Percentiles rank a stretch among this genome's conserved stretches.
Conservation (phyloP, 768 basidiomycete genomes). For the Collybia sordida region DNA sequence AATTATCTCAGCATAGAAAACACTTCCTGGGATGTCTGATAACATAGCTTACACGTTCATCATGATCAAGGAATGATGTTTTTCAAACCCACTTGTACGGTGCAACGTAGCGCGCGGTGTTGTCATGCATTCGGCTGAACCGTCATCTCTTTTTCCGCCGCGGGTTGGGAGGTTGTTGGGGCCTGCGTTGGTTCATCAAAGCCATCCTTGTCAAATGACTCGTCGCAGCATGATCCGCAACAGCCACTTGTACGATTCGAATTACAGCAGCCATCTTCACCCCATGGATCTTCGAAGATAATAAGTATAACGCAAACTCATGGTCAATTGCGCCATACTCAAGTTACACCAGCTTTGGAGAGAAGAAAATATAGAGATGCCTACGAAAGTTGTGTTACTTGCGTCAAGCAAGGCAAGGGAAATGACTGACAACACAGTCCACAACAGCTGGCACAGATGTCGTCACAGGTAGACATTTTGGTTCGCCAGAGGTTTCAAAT, state of each 20-base stretch:
- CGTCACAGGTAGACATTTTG: background rate
- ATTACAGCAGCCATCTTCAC: slow-evolving; percentile 30
- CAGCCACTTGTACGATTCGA: slow-evolving; percentile 34
- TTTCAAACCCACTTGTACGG: no score
- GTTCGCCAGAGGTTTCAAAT: background rate
- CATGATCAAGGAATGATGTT: no score
- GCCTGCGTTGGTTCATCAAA: slow-evolving; percentile 38
- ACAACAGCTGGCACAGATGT: background rate
- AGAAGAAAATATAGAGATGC: slow-evolving; percentile 4
- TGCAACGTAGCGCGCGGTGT: no score
- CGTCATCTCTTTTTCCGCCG: background rate
- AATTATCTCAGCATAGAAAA: no score
- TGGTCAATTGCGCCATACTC: background rate
- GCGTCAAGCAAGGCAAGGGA: background rate
- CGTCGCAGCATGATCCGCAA: slow-evolving; percentile 42
- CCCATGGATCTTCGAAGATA: slow-evolving; percentile 23
- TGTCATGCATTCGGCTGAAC: no score
- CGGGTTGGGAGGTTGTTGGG: slow-evolving; percentile 14
- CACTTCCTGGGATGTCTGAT: no score
- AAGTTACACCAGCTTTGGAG: slow-evolving; percentile 1
- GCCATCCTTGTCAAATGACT: slow-evolving; percentile 44
- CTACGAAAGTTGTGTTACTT: background rate
- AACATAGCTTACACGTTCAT: no score
- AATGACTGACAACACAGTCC: background rate
- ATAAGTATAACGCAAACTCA: no score